Evolutionary conservation across 2,329 filamentous ascomycete genomes (phyloP), one percentile per base, ranked within the genome.

Genomic region (Hymenoscyphus repandus): DNA sequence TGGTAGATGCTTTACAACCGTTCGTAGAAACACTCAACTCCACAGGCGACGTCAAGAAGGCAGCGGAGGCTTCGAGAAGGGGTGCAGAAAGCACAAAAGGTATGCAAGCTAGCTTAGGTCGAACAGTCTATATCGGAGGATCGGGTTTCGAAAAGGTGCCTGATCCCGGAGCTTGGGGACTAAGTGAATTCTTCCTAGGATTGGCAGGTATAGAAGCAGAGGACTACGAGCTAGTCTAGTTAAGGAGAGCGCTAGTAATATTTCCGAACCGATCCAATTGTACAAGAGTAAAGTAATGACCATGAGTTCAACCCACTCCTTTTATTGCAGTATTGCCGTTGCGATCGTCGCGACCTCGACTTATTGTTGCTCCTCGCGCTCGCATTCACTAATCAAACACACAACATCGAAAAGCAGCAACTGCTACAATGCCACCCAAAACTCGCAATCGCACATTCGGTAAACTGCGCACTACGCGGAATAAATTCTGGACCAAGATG

Each of bases 101-200:
- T 20, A 96, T 99, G 91, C 82, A 86, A 68, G 89, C 93, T 38
- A 93, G 85, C 61, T 73, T 99, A 37, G 93, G 93, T 6, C 74
- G 90, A 52, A 82, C 86, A 1, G 89, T 93, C 10, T 95, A 95
- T 67, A 82, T 95, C 45, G 89, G 87, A 55, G 86, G 86, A 55
- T 79, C 74, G 65, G 86, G 86, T 13, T 91, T 77, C 72, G 82
- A 82, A 71, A 73, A 88, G 61, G 78, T 90, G 15, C 85, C 86
- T 15, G 86, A 90, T 70, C 86, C 86, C 52, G 93, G 93, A n/a
- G 82, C 82, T 13, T 84, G 77, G 74, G 82, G 81, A 0, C 64
- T 97, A 58, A 85, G 86, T 32, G 82, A 85, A 67, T 91, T 99
- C 70, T 85, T 96, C 70, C 72, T 79, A 40, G 93, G 92, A 0